Base-by-base conservation (phyloP, 2,329 filamentous ascomycete genomes). In the Cercospora canescens region DNA sequence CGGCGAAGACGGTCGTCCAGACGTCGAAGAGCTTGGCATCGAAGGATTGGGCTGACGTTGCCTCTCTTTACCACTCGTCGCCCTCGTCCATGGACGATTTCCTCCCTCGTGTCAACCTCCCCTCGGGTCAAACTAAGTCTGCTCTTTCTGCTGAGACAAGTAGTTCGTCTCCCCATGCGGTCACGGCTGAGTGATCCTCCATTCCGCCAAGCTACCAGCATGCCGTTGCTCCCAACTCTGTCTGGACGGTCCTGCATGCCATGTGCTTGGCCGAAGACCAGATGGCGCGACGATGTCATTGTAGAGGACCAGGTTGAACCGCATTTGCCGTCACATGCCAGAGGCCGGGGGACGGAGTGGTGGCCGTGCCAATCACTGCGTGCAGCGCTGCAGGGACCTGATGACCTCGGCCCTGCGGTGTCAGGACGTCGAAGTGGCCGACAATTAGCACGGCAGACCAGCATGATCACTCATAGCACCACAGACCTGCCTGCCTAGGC, bases 271-370 rank as follows among this genome's bases (percentile, higher is more conserved):
- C n/a, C n/a, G n/a, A n/a, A 14, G 12, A 1, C 28, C 30, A 5
- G 6, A 32, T 32, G 30, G 45, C 45, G 14, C 24, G 24, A 16
- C 45, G 24, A 52, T 52, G 45, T 52, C 45, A 52, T 35, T 56
- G 28, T 35, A 35, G 48, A 18, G 54, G 24, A 48, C 34, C 8
- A 52, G 45, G 35, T 14, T 16, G 45, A 57, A 41, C 56, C 62
- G 62, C 50, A 50, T 50, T 64, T 64, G 48, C 62, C 62, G 62
- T 64, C 62, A 64, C 62, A 64, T 64, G 56, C 37, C 21, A 39
- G 14, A n/a, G 28, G 24, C n/a, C 56, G 16, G 56, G 56, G 56
- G 48, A 21, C 62, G 62, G 56, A 60, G 26, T 11, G 45, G 4
- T 1, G 4, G 18, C 56, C 62, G 62, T 26, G 34, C 62, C 56